A percentile compares a stretch with the other conserved stretches of the same genome.
phyloP scores from a whole-genome alignment of 305 asterid species.

The Fraxinus paxiana region DNA sequence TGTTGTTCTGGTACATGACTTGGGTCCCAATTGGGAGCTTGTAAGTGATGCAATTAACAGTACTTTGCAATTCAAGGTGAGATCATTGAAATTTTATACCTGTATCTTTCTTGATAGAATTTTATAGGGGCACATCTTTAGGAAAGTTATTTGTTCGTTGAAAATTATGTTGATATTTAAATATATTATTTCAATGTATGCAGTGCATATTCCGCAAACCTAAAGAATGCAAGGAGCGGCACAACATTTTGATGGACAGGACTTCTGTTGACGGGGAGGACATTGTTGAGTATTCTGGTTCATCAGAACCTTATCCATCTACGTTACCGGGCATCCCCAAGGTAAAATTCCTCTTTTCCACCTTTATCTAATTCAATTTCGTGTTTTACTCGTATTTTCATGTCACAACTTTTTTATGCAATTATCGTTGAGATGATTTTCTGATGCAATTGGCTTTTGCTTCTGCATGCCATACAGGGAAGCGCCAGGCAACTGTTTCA shows the following conservation, averaged over 20 bases:
- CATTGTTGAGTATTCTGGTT: constrained; percentile 81
- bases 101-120: constrained; percentile 13
- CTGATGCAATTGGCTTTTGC: constrained; percentile 18
- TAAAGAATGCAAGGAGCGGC: constrained; percentile 82
- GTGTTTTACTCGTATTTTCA: neutral
- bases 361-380: constrained; percentile 8
- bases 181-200: constrained; percentile 21
- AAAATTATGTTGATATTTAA: constrained; percentile 17
- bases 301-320: constrained; percentile 76
- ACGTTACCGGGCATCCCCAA: constrained; percentile 86
- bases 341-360: constrained; percentile 32
- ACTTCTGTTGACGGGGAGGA: constrained; percentile 74
- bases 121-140: constrained; percentile 13
- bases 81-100: constrained; percentile 9
- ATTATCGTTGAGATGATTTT: constrained; percentile 8
- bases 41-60: constrained; percentile 75
- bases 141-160: constrained; percentile 10
- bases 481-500: constrained; percentile 80
- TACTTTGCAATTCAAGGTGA: constrained; percentile 72
- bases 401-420: neutral
- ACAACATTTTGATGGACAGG: constrained; percentile 63
- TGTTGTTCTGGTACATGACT: constrained; percentile 75
- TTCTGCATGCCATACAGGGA: constrained; percentile 49
- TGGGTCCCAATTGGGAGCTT: constrained; percentile 91
- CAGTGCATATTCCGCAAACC: constrained; percentile 78